Percentiles rank a stretch among this genome's conserved stretches.
phyloP scores from a whole-genome alignment of 2,329 filamentous ascomycete genomes.

The Didymosphaeria variabile region DNA sequence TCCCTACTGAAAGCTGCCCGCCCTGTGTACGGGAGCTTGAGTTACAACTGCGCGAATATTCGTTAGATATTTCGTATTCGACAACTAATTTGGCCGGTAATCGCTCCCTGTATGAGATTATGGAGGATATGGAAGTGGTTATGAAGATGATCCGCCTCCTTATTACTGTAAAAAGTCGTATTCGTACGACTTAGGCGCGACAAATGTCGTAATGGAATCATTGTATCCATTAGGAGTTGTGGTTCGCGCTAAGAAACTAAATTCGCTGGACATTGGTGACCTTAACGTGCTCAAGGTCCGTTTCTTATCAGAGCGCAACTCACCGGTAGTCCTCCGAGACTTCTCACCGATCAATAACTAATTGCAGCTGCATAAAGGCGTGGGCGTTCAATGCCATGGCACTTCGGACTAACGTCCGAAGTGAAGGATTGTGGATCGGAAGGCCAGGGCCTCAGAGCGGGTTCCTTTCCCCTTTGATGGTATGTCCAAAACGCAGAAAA shows the following conservation, averaged over 20 bases:
- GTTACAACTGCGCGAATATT: too few species aligned
- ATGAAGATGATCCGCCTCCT: slow-evolving; percentile 22
- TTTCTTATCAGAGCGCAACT: slow-evolving; percentile 58
- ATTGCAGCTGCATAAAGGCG: slow-evolving; percentile 59
- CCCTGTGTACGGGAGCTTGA: too few species aligned
- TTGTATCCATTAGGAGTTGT: slow-evolving; percentile 34
- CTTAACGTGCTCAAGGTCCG: slow-evolving; percentile 59
- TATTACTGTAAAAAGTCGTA: slow-evolving; percentile 14
- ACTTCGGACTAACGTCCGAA: slow-evolving; percentile 67
- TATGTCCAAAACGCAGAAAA: slow-evolving; percentile 62
- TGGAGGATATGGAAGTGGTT: slow-evolving; percentile 22
- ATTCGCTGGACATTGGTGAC: slow-evolving; percentile 48
- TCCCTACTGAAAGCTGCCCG: too few species aligned
- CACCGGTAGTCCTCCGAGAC: slow-evolving; percentile 63
- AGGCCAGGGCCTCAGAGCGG: slow-evolving; percentile 55
- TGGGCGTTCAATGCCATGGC: slow-evolving; percentile 62
- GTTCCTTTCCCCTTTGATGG: slow-evolving; percentile 69
- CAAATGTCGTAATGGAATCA: too few species aligned
- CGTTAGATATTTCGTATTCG: too few species aligned
- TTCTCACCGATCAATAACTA: too few species aligned
- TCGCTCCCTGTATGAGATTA: slow-evolving; percentile 21
- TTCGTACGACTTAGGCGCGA: too few species aligned
- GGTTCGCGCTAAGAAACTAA: slow-evolving; percentile 22
- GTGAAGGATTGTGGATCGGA: slow-evolving; percentile 67
- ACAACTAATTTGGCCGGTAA: slow-evolving; percentile 22